phyloP scores from a whole-genome alignment of 345 rosid species.

The Gossypium raimondii region DNA sequence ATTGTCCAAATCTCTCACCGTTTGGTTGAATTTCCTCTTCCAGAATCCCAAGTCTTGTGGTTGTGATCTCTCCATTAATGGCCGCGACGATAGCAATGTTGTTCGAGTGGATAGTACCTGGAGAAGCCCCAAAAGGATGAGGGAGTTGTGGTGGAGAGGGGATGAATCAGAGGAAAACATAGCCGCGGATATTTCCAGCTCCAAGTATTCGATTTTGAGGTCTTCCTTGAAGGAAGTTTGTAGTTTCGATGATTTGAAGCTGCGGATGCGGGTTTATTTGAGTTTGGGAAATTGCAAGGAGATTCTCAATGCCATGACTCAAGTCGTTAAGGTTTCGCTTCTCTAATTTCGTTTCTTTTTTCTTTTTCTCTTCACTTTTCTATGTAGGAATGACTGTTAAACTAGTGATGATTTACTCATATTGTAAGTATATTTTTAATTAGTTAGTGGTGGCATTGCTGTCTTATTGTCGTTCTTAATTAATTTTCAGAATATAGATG shows the following conservation, averaged over 20 bases:
- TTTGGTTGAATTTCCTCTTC: conserved; percentile 81
- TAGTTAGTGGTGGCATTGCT: background rate
- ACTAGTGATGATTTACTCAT: background rate
- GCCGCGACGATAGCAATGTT: conserved; percentile 21
- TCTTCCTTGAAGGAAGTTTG: conserved; percentile 67
- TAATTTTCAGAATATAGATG: conserved; percentile 68
- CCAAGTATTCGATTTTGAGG: conserved; percentile 37
- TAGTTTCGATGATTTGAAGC: conserved; percentile 84
- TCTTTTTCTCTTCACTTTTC: background rate
- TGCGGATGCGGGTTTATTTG: conserved; percentile 61
- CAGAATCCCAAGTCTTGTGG: conserved; percentile 68
- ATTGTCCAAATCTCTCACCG: conserved; percentile 70
- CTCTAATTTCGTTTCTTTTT: background rate
- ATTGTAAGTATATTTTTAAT: background rate
- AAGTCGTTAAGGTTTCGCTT: conserved; percentile 59
- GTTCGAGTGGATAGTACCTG: conserved; percentile 44
- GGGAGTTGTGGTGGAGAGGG: conserved; percentile 49
- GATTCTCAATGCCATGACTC: conserved; percentile 57
- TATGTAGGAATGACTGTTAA: background rate
- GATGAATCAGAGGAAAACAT: conserved; percentile 25
- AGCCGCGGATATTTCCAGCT: conserved; percentile 26
- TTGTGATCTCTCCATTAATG: conserved; percentile 31
- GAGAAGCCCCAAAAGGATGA: conserved; percentile 66
- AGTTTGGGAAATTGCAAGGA: conserved; percentile 65
- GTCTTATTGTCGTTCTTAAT: conserved; percentile 8